Base-by-base conservation (phyloP, 768 basidiomycete genomes). In the Daedaleopsis nitida region DNA sequence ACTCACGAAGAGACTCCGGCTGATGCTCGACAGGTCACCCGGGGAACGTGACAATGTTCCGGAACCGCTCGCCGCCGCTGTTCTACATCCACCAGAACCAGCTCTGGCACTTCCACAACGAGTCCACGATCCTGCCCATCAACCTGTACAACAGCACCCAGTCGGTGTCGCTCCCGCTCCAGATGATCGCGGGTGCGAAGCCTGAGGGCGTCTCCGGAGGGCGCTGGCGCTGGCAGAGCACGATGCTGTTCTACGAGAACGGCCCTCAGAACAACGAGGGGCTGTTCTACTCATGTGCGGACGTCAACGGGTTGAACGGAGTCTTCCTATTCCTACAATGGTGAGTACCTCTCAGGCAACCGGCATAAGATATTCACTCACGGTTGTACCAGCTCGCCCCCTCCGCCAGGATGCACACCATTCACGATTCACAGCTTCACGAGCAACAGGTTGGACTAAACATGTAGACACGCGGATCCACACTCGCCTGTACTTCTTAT, bases 31-130 rank as follows among this genome's bases (percentile, higher is more conserved):
- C 69, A 86, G 84, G 80, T 23, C 62, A 69, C 38, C 74, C 78
- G 9, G 82, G 83, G 42, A 82, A 85, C 60, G 71, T 83, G 32
- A 84, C 83, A 7, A 66, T 83, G 14, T 60, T 71, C 49, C 69
- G 72, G 21, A 62, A 65, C 55, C 64, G 70, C 56, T 51, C 59
- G 11, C 81, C 82, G 14, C 76, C 82, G 9, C 67, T 83, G 17
- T 87, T 86, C 72, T 85, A 83, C 72, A 75, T 87, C 62, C 74
- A 79, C 65, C 76, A 78, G 59, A 72, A 78, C 50, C 79, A 81
- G 52, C 75, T 87, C 24, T 84, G 78, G 75, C 80, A 82, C 53
- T 79, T 78, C 66, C 76, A 78, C 57, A 87, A 88, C 69, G 82
- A 82, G 55, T 79, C 83, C 0, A 76, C 81, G 16, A 82, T 87